Evolutionary conservation across 495 filamentous ascomycete species (phyloP), one percentile per base, ranked within the genome.

Genomic region (Cairneyella variabilis): DNA sequence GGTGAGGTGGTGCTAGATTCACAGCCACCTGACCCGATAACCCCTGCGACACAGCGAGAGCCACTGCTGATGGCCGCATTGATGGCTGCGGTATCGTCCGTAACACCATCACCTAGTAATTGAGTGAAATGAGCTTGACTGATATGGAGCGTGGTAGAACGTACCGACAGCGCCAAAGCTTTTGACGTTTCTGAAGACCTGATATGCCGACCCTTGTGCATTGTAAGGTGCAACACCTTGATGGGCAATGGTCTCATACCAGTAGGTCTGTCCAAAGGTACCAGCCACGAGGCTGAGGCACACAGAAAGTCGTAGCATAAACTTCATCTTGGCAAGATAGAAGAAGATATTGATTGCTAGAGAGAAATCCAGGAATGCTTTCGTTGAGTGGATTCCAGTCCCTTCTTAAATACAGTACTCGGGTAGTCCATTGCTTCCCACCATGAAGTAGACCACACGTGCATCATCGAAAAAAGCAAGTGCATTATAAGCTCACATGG

Each of bases 21-120:
- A 30, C 54, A 53, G 40, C 67, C 72, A 8, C 59, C 59, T 27
- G n/a, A n/a, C n/a, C n/a, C n/a, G n/a, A n/a, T n/a, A n/a, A n/a
- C n/a, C n/a, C n/a, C n/a, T n/a, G n/a, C 69, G 17, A 69, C 75
- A 62, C 73, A 83, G 8, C 81, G 74, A 36, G 68, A 66, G 11
- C 80, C 79, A 47, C 64, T 69, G 22, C 66, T 69, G 27, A 83
- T 83, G 3, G 83, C 66, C 12, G 75, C 72, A 64, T 97, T 90
- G 63, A 97, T 76, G 10, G 75, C 78, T 0, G 71, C 76, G 5
- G 83, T 86, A 56, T 88, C 85, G 53, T 89, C 85, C 17, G 83
- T 80, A n/a, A 63, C 60, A n/a, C 85, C 85, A 65, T 88, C 90
- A 62, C 91, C 91, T 69, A 82, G 84, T 62, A 76, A 79, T 17